Evolutionary conservation across 73 alveolate genomes (phyloP).

Genomic region (Stentor coeruleus): DNA sequence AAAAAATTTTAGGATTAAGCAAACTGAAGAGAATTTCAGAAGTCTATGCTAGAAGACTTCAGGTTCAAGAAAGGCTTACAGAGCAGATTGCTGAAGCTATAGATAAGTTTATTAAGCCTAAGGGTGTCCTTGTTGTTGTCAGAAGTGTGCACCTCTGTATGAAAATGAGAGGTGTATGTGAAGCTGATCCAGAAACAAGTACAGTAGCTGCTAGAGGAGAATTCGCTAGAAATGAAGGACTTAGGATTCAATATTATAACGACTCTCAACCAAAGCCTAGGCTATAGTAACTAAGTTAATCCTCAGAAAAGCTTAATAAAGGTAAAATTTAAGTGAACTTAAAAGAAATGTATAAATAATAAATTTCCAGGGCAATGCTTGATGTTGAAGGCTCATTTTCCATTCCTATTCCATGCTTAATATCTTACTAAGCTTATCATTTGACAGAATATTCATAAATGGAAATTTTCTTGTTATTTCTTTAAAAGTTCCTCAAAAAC

Average conservation of each 20-base stretch:
- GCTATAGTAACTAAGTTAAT: no score
- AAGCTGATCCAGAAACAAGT: background rate
- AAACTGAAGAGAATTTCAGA: constrained; percentile 29
- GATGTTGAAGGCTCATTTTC: no score
- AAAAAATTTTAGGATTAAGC: constrained; percentile 27
- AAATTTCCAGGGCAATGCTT: no score
- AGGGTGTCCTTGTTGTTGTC: constrained; percentile 25
- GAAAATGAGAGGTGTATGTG: constrained; percentile 29
- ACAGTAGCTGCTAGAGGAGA: background rate
- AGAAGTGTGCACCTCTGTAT: constrained; percentile 18
- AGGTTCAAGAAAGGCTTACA: constrained; percentile 35
- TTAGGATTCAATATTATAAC: background rate
- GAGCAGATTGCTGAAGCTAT: constrained; percentile 35
- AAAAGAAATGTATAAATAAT: no score
- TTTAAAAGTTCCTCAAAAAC: no score
- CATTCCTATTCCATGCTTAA: no score
- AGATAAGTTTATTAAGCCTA: constrained; percentile 26
- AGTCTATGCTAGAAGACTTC: constrained; percentile 30
- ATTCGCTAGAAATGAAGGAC: background rate
- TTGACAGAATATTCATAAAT: no score
- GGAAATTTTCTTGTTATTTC: no score
- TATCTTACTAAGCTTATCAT: no score
- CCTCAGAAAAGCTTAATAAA: no score
- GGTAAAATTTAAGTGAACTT: no score
- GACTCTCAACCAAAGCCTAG: background rate